Base-by-base conservation (phyloP, 1,284 basidiomycete genomes). In the Hypsizygus ulmarius region DNA sequence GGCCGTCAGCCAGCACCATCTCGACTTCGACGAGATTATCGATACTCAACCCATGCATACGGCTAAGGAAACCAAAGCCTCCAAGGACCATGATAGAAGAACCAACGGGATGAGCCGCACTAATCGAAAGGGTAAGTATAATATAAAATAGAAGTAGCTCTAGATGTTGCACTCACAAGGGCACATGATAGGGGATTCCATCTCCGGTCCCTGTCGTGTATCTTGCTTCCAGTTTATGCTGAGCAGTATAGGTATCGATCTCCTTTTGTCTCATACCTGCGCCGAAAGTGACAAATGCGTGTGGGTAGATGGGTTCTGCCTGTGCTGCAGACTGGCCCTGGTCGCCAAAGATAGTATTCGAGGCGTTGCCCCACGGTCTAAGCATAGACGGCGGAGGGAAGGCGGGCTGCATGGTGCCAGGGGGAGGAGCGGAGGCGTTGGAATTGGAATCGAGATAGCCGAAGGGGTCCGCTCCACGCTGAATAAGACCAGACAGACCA, bases 51-150 rank as follows among this genome's bases (percentile, higher is more conserved):
- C 93, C 93, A 53, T 87, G 81, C 55, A 92, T 71, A 42, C 93
- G 77, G 38, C 87, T 84, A 35, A 94, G 69, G 68, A 95, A 96
- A 1, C 93, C 93, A 60, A 95, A 96, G 0, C 93, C 93, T 10
- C 88, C 91, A 2, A 90, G 79, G 50, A 94, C 69, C 85, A 93
- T 90, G 45, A 90, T 83, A 8, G 86, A 84, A 35, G 90, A 87
- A 12, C 89, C 89, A 2, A 80, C 82, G 1, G 87, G 86, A 56
- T 89, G 86, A 18, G 86, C 87, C 21, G 85, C 75, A 51, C 86
- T 88, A 47, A 30, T 37, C 39, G 35, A 41, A 30, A 21, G 50
- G 49, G 48, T 33, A 54, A 44, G 54, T 39, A 41, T 34, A 35
- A 19, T 25, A 48, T 34, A 47, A 47, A 12, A 27, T 8, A 15